Base-by-base conservation (phyloP, 148 eudicot species). In the Tetragonia tetragonoides region DNA sequence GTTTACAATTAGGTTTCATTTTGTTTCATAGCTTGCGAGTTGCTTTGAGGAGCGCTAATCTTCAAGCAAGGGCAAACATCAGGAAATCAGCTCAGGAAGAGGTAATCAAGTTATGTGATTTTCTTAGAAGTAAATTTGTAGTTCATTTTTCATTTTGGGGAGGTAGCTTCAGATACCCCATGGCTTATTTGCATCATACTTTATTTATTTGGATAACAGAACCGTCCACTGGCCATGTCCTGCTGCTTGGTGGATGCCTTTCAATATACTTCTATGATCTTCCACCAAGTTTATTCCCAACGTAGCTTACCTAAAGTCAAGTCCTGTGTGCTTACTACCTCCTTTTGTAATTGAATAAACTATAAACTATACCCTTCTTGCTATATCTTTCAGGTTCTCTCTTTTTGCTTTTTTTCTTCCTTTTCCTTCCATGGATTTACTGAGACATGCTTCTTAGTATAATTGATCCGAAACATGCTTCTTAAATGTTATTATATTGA, bases 61-160 rank as follows among this genome's bases (percentile, higher is more conserved):
- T 92, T 85, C 95, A 92, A 92, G 95, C 97, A 51, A 92, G 89
- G 86, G 86, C 81, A 65, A 93, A 93, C 79, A 87, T 88, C 84
- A 81, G 86, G 82, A 93, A 91, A 87, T 61, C 97, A 64, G 97
- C 93, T 63, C 83, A 91, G 83, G 81, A 86, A 87, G 94, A 93
- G 98, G 98, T 93, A 88, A 28, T 70, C 0, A 4, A 72, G 49
- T 69, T 7, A 24, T 65, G 16, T 41, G 18, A 23, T 66, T 63
- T 61, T 67, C 39, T 67, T 9, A 54, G 12, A 4, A 40, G 17
- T 10, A 40, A 28, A 28, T 28, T 28, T 28, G 34, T 28, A 28
- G 1, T 28, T 28, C 34, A 28, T 28, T 28, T 28, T 28, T 28
- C 34, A 28, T 28, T 28, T 28, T 28, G 34, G 20, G 46, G 42